Conservation (phyloP, 441 rosid species). For the Gossypium gossypioides region DNA sequence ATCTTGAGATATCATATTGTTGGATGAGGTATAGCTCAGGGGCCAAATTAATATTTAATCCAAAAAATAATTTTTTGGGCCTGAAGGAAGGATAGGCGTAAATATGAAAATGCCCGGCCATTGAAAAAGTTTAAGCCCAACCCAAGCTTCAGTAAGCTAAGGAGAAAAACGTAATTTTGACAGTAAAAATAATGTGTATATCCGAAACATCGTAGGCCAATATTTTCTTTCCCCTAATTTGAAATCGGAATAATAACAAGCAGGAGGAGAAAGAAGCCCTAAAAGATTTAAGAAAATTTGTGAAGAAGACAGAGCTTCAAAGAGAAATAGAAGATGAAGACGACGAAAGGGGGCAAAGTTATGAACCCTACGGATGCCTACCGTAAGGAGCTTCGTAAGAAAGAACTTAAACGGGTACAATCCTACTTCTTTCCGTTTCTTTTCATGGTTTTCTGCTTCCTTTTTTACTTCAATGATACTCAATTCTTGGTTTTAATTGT, state of each 20-base stretch:
- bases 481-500: background rate
- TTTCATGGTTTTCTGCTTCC: background rate
- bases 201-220: no score
- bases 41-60: no score
- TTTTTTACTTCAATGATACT: background rate
- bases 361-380: slow-evolving; percentile 99
- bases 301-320: background rate
- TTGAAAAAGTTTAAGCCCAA: no score
- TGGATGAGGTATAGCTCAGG: no score
- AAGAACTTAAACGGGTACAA: slow-evolving; percentile 77
- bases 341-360: slow-evolving; percentile 94
- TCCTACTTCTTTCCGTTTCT: background rate
- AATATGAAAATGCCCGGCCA: no score
- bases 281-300: background rate
- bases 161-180: no score
- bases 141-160: no score
- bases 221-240: background rate
- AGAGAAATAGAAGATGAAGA: slow-evolving; percentile 52
- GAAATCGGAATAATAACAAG: background rate
- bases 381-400: slow-evolving; percentile 88
- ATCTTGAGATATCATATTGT: no score
- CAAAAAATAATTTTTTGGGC: no score
- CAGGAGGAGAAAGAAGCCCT: background rate
- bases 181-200: no score
- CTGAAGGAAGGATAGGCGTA: no score